Conservation (phyloP, 768 basidiomycete genomes). For the Russula olivacea region DNA sequence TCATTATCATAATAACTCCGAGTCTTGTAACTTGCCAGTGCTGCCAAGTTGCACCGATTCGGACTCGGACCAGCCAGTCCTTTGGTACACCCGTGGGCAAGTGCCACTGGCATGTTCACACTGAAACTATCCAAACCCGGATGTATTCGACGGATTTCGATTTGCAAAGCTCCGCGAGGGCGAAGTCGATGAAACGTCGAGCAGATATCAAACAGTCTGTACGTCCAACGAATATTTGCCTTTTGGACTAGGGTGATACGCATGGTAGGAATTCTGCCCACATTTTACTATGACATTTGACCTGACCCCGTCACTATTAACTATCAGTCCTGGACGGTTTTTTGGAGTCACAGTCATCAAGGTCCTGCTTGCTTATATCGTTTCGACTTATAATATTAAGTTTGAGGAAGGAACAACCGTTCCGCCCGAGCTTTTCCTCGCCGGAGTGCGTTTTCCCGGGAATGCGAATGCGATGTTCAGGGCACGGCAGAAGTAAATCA, state of each 20-base stretch:
- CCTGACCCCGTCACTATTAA: no score
- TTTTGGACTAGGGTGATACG: not conserved
- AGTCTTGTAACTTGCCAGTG: no score
- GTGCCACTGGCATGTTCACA: no score
- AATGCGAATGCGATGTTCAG: no score
- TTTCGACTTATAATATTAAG: not conserved
- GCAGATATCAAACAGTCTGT: no score
- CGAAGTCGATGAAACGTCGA: constrained; percentile 13
- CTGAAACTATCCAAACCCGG: constrained; percentile 39
- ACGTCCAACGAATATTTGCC: not conserved
- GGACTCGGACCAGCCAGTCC: no score
- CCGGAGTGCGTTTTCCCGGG: not conserved
- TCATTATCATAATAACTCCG: no score
- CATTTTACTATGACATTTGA: no score
- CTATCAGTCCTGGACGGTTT: not conserved
- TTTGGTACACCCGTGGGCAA: no score
- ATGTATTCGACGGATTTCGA: constrained; percentile 38
- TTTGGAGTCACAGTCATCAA: not conserved
- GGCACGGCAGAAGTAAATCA: no score
- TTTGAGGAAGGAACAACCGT: not conserved
- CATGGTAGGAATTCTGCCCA: not conserved
- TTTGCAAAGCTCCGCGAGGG: constrained; percentile 32
- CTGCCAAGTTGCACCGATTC: no score
- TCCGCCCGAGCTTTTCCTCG: not conserved
- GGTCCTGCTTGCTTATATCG: not conserved